phyloP scores from a whole-genome alignment of 495 filamentous ascomycete genomes.

The Glonium stellatum region DNA sequence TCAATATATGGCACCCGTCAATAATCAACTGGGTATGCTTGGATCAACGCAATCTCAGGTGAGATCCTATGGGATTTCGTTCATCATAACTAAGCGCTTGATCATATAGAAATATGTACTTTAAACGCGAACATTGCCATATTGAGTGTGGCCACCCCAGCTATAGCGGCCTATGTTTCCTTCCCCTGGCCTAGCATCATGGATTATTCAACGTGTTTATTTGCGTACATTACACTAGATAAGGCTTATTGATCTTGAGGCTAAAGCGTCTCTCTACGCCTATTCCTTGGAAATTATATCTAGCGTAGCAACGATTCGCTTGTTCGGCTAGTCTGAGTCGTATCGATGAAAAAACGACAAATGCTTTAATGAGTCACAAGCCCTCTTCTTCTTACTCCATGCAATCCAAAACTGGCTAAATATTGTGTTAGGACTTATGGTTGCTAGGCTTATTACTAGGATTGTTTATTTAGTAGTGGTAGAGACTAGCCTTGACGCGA shows the following conservation, averaged over 20 bases:
- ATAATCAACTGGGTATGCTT: conserved; percentile 44
- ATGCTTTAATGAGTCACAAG: conserved; percentile 36
- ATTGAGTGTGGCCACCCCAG: conserved; percentile 12
- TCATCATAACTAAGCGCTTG: no score
- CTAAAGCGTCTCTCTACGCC: conserved; percentile 52
- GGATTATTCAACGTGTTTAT: conserved; percentile 54
- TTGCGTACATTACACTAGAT: conserved; percentile 59
- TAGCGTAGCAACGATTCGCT: conserved; percentile 42
- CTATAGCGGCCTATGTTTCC: conserved; percentile 13
- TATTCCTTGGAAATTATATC: conserved; percentile 49
- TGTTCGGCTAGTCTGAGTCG: conserved; percentile 39
- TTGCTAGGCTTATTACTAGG: conserved; percentile 32
- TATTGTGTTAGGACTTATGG: conserved; percentile 39
- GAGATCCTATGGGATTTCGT: not conserved
- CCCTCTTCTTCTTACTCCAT: conserved; percentile 41
- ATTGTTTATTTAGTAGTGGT: conserved; percentile 13
- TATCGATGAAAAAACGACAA: conserved; percentile 24
- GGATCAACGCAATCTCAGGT: conserved; percentile 17
- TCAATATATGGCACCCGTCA: conserved; percentile 55
- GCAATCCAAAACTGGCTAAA: conserved; percentile 41
- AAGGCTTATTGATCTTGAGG: conserved; percentile 56
- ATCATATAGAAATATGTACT: not conserved
- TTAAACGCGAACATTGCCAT: conserved; percentile 1
- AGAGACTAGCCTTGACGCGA: no score
- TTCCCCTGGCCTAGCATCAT: conserved; percentile 36